Evolutionary conservation across 441 rosid genomes (phyloP), one percentile per base, ranked within the genome.

Genomic region (Adansonia rubrostipa): DNA sequence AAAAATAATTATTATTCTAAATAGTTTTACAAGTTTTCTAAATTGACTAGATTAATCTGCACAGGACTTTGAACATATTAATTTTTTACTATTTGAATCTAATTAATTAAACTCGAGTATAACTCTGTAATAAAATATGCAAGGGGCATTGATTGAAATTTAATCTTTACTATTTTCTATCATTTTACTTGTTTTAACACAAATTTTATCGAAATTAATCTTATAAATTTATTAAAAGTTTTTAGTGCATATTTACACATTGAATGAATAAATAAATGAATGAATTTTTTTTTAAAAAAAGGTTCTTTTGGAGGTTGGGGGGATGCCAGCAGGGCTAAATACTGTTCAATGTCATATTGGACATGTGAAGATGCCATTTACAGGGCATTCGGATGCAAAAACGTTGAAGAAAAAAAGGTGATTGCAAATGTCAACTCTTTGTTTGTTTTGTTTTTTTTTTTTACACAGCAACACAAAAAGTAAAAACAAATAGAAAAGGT

Each of bases 381-480:
- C 11, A 14, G 68, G 47, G 19, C 68, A 63, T 5, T 33, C 36
- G 45, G 68, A 33, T 33, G 15, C 45, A 40, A 33, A 63, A 62
- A 62, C 5, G 19, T 9, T 33, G 15, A 19, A 63, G 33, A 36
- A 14, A 58, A 2, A 24, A 13, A 10, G 7, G 1, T 22, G 7
- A 60, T 20, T 70, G 20, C 44, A 17, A 70, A 70, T 70, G 74
- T 70, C 74, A 70, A 70, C 74, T 2, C 33, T 28, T 28, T 28
- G 33, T 28, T 28, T 28, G 33, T 28, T 28, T 28, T 28, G 1
- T 28, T 28, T 70, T 58, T 48, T 69, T 47, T 65, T 19, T 19
- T 57, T 9, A 19, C 62, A 57, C 1, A 19, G 24, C 63, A 20
- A 28, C 33, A 58, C 63, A 9, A 20, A 8, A 7, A 40, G 36